phyloP scores from a whole-genome alignment of 176 grass and related monocot species.

The Carex littledalei region DNA sequence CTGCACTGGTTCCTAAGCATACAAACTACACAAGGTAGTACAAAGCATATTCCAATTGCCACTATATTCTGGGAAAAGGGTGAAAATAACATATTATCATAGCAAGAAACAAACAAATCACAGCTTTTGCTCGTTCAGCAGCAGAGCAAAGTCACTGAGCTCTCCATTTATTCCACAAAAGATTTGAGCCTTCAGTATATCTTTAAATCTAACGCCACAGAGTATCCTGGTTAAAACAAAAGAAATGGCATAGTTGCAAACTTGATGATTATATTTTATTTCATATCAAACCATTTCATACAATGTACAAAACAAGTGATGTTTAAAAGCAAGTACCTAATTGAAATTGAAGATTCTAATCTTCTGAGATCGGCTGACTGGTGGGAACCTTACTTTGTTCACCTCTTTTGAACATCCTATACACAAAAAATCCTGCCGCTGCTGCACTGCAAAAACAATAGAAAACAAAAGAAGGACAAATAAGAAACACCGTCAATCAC shows the following conservation, averaged over 20 bases:
- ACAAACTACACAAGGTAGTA: neutral
- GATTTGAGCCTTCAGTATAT: neutral
- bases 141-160: neutral
- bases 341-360: constrained; percentile 15
- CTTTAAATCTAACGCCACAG: neutral
- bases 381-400: neutral
- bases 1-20: neutral
- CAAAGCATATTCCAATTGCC: neutral
- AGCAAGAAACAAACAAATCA: constrained; percentile 5
- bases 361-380: constrained; percentile 9
- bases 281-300: neutral
- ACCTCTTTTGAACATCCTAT: constrained; percentile 15
- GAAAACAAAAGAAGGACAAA: neutral
- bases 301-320: neutral
- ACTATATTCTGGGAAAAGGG: neutral
- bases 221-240: neutral
- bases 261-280: neutral
- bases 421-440: constrained; percentile 13
- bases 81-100: neutral
- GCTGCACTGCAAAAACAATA: constrained; percentile 6
- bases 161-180: neutral
- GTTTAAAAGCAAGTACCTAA: neutral
- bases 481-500: neutral
- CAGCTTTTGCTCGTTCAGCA: neutral
- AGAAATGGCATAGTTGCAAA: neutral